These are phyloP conservation scores for Ormosia semicastrata DNA, from an alignment of 306 rosid genomes.

Conservation along the genomic window DNA sequence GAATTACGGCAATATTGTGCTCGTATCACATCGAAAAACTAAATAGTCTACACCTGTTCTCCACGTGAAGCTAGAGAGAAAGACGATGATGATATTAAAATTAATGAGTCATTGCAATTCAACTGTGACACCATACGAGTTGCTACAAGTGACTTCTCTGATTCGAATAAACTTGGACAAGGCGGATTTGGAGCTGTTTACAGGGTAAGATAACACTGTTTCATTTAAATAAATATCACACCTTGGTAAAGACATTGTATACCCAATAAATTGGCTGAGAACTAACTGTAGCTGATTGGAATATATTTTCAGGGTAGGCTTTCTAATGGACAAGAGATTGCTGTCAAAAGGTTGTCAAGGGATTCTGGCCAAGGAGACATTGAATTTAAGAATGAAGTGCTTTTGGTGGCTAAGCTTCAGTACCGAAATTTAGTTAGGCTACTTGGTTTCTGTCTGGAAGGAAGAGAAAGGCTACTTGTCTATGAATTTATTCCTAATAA, in stretches of 20 bases:
- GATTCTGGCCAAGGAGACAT: conserved; percentile 34
- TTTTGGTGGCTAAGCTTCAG: conserved; percentile 35
- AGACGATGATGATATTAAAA: conserved; percentile 12
- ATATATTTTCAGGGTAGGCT: conserved; percentile 24
- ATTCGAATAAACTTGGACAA: conserved; percentile 37
- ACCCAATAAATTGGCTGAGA: no score
- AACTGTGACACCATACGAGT: conserved; percentile 20
- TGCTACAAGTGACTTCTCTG: conserved; percentile 34
- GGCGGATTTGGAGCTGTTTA: conserved; percentile 46
- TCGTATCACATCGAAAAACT: neutral
- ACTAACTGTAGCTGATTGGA: neutral
- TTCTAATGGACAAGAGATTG: conserved; percentile 1
- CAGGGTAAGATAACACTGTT: neutral
- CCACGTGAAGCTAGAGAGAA: neutral
- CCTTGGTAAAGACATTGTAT: no score
- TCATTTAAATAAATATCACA: neutral
- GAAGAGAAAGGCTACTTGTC: conserved; percentile 34
- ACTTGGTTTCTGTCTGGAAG: conserved; percentile 34
- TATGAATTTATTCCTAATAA: conserved; percentile 54
- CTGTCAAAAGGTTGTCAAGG: conserved; percentile 33
- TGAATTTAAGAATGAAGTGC: conserved; percentile 57
- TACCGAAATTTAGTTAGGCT: conserved; percentile 35
- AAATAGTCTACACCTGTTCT: neutral
- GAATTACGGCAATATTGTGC: neutral
- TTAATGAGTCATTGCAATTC: conserved; percentile 8